Conservation (phyloP, 768 basidiomycete species). For the Rhodosporidiobolus odoratus region DNA sequence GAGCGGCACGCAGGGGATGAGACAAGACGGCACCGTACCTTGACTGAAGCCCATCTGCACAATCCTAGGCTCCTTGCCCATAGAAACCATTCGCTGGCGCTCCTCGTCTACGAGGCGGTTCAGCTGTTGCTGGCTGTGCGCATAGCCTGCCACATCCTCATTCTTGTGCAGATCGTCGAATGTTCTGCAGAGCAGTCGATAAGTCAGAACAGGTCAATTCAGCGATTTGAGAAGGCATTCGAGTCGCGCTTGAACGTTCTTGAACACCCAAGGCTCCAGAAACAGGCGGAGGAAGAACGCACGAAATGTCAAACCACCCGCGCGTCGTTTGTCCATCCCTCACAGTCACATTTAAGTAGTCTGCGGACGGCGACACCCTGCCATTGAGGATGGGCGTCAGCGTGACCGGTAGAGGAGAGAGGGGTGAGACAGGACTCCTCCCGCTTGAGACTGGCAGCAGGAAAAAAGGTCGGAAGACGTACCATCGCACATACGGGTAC, state of each 20-base stretch:
- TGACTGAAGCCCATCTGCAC: constrained; percentile 30
- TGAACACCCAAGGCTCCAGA: background rate
- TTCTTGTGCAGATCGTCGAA: constrained; percentile 22
- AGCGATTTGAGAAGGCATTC: no score
- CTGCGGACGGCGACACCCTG: constrained; percentile 23
- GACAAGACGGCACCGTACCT: background rate
- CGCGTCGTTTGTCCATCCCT: background rate
- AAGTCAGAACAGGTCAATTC: background rate
- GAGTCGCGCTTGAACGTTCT: no score
- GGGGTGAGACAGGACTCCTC: background rate
- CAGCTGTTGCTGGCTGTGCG: constrained; percentile 22
- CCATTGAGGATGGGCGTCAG: background rate
- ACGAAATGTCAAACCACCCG: constrained; percentile 31
- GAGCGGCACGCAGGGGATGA: background rate
- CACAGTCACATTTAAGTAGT: constrained; percentile 19
- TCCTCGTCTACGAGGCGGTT: constrained; percentile 29
- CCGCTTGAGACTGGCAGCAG: no score
- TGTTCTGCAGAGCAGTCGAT: background rate
- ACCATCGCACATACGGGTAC: constrained; percentile 22
- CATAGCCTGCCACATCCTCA: constrained; percentile 27
- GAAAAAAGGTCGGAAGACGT: constrained; percentile 3
- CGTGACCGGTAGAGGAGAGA: background rate
- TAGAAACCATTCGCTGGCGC: background rate
- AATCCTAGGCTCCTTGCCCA: constrained; percentile 26
- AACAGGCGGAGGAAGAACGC: background rate